Percentiles rank a stretch among this genome's conserved stretches.
These are phyloP conservation scores for Camelina neglecta DNA, from an alignment of 345 rosid species.

Conservation along the genomic window DNA sequence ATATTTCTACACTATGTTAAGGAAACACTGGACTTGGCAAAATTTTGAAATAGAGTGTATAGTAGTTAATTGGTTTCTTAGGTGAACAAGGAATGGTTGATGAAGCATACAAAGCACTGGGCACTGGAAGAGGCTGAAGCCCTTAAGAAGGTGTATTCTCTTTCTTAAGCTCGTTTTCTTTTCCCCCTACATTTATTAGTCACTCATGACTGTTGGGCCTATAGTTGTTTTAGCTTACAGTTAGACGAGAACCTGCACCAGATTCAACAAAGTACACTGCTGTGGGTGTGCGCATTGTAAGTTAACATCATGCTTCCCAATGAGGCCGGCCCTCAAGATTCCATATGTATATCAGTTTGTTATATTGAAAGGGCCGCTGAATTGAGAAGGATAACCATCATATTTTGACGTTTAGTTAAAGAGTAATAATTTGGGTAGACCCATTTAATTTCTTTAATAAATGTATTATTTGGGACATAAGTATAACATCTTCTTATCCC, in stretches of 20 bases:
- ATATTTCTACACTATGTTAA: too few relatives aligned
- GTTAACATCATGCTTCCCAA: conserved; percentile 38
- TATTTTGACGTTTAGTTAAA: conserved; percentile 3
- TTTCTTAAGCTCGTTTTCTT: conserved; percentile 4
- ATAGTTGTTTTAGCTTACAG: conserved; percentile 60
- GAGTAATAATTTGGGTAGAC: not conserved
- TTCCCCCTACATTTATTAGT: not conserved
- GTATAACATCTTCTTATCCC: not conserved
- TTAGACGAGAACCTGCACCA: conserved; percentile 67
- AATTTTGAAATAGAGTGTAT: not conserved
- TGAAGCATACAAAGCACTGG: conserved; percentile 93
- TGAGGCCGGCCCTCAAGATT: not conserved
- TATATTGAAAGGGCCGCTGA: not conserved
- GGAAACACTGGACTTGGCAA: not conserved
- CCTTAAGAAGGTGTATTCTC: conserved; percentile 73
- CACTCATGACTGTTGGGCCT: conserved; percentile 10
- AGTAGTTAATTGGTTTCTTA: conserved; percentile 26
- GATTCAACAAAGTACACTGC: conserved; percentile 85
- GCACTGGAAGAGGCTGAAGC: conserved; percentile 98
- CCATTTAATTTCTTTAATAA: too few relatives aligned
- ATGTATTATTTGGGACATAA: too few relatives aligned
- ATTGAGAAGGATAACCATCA: not conserved
- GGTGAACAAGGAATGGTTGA: conserved; percentile 98
- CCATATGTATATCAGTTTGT: not conserved
- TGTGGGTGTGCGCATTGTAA: conserved; percentile 91